These are phyloP conservation scores for Henningerozyma blattae DNA, from an alignment of 805 yeast species.

Conservation along the genomic window DNA sequence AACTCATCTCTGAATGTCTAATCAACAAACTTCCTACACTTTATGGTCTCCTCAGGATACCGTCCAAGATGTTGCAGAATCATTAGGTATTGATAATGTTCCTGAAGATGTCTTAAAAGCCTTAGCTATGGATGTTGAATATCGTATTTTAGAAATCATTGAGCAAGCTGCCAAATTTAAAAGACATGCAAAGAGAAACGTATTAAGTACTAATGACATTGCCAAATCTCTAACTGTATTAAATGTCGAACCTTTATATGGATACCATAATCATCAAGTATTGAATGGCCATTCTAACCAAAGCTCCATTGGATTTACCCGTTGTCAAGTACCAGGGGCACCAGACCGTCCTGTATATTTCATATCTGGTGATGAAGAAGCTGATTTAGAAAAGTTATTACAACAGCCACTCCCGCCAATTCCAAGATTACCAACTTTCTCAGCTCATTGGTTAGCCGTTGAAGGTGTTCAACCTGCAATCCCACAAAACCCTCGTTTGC, in stretches of 20 bases:
- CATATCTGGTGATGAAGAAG: slow-evolving; percentile 82
- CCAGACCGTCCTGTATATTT: slow-evolving; percentile 75
- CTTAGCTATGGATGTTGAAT: slow-evolving; percentile 98
- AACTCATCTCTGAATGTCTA: too few relatives aligned
- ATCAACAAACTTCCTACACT: slow-evolving; percentile 51
- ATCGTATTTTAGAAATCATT: slow-evolving; percentile 85
- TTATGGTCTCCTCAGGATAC: slow-evolving; percentile 98
- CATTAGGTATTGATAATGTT: slow-evolving; percentile 63
- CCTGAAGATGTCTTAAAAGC: slow-evolving; percentile 91
- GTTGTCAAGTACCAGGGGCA: slow-evolving; percentile 82
- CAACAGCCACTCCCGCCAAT: slow-evolving; percentile 93
- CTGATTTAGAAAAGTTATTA: slow-evolving; percentile 85
- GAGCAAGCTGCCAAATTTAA: slow-evolving; percentile 95
- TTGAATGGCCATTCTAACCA: slow-evolving; percentile 26
- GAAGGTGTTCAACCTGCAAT: slow-evolving; percentile 98
- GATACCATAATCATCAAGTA: too few relatives aligned
- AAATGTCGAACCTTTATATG: slow-evolving; percentile 90
- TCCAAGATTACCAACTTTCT: slow-evolving; percentile 82
- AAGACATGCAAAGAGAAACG: slow-evolving; percentile 83
- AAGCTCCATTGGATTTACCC: slow-evolving; percentile 65
- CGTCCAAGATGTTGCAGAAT: slow-evolving; percentile 90
- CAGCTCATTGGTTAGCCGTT: slow-evolving; percentile 95
- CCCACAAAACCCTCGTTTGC: slow-evolving; percentile 81
- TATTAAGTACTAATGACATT: slow-evolving; percentile 71
- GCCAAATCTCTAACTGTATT: slow-evolving; percentile 70